Evolutionary conservation across 495 filamentous ascomycete species (phyloP), one percentile per base, ranked within the genome.

Genomic region (Penicillium canescens): DNA sequence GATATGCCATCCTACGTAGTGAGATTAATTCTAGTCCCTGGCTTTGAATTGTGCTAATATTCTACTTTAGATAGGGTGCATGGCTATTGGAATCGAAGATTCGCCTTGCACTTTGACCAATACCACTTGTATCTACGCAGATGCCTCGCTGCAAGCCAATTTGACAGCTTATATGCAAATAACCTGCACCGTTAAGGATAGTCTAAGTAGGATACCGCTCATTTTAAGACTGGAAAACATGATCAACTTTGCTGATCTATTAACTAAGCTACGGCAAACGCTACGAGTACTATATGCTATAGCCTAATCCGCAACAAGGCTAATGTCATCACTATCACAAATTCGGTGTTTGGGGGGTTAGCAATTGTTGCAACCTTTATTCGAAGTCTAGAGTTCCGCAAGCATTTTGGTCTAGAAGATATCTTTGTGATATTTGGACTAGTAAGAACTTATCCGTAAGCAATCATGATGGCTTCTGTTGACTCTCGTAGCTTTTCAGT

Each of bases 341-440:
- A 42, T 11, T 51, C 43, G 21, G 46, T 59, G 4, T 55, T 59
- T 46, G 42, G 37, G 40, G 31, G n/a, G 21, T 44, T 39, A 14
- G 56, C 40, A 23, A 55, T 59, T 28, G 8, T 37, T 12, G 47
- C 41, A 12, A 51, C 54, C 1, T n/a, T 57, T 9, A 39, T 52
- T 20, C 31, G 54, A 31, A 26, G 31, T 13, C 16, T 41, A 12
- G 24, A 57, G 24, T 57, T 45, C 24, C 31, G 21, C 10, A 11
- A 46, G 12, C 54, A 57, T 13, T 57, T 51, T 44, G 54, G 47
- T 8, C 9, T 40, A 21, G 54, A 52, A 39, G 54, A 57, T 24
- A 34, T 57, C 3, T 46, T 51, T 35, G 54, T 46, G 3, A 46
- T 46, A 18, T 16, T 51, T 8, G 54, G 28, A 16, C n/a, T 57